Evolutionary conservation across 495 filamentous ascomycete genomes (phyloP), one percentile per base, ranked within the genome.

Genomic region (Penicillium simplicissimum): DNA sequence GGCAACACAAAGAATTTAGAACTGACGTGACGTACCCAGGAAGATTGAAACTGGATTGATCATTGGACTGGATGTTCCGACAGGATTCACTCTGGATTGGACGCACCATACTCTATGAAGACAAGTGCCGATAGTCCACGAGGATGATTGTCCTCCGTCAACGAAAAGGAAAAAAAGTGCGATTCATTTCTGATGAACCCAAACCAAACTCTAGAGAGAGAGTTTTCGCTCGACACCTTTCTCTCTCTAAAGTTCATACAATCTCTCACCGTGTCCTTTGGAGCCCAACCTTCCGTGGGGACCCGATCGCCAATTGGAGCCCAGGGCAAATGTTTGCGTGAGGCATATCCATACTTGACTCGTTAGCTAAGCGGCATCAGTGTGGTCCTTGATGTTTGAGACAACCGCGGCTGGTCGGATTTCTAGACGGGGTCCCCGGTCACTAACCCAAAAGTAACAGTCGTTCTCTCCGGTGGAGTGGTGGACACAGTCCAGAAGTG

Each of bases 271-370:
- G 17, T 21, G n/a, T 3, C 4, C 15, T 36, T 19, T 13, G 31
- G 51, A 19, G 28, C 51, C 31, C 31, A 53, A 57, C 25, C 14
- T 35, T 53, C 59, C 59, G 59, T 61, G 52, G 14, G 45, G 40
- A 42, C 59, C 43, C 59, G 59, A 34, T 35, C 37, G 11, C 4
- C 33, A 25, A 49, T 49, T 28, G 45, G 25, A 45, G 6, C 17
- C 11, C 45, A 49, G 21, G n/a, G 43, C 43, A 48, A 37, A 25
- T 55, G 55, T 59, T 60, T 63, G 54, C 55, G 55, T 60, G 58
- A 13, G 58, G 42, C 21, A 45, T 45, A 45, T 31, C 28, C 28
- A 31, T 45, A 11, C 9, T 45, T 9, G 6, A 8, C 1, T 11
- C n/a, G 42, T 15, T 49, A 31, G 21, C 45, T 48, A 13, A 15